Base-by-base conservation (phyloP, 257 asterid species). In the Linderniella brevidens region DNA sequence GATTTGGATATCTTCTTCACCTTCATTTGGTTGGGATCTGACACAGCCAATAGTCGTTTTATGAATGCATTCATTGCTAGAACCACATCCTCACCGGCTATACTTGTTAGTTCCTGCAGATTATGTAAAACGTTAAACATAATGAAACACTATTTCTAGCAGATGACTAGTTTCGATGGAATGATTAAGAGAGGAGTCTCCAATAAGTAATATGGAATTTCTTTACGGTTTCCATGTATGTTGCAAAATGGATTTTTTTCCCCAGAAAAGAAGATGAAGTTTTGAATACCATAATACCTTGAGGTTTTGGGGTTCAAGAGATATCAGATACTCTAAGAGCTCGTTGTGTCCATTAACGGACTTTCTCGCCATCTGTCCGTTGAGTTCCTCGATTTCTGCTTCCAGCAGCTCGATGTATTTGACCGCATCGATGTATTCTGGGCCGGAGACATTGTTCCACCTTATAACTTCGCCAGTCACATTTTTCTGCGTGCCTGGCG, bases 1-100 rank as follows among this genome's bases (percentile, higher is more conserved):
- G n/a, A n/a, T n/a, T n/a, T n/a, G 48, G 35, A n/a, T n/a, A n/a
- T n/a, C n/a, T n/a, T n/a, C n/a, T 11, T 44, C 68, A 90, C 98
- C 96, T 84, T 90, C 93, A 90, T 90, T 66, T 72, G 92, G 71
- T 57, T 71, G 48, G 96, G 96, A 71, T 88, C 98, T 14, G 96
- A 68, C 60, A 79, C 81, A 18, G 86, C 87, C 74, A 90, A 56
- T 14, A 90, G 80, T 50, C 98, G 94, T 63, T 81, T 85, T 61
- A 90, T 78, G 76, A 90, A 90, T 45, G 98, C 63, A 61, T 90
- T 80, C 96, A 90, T 90, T 16, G 98, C 94, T 59, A 78, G 58
- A 41, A 79, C 80, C 47, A 74, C 98, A 69, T 90, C 96, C 66
- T 85, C 98, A 37, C 96, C 98, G 17, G 93, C 96, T 32, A 60